Conservation (phyloP, 306 rosid genomes). For the Adenanthera pavonina region DNA sequence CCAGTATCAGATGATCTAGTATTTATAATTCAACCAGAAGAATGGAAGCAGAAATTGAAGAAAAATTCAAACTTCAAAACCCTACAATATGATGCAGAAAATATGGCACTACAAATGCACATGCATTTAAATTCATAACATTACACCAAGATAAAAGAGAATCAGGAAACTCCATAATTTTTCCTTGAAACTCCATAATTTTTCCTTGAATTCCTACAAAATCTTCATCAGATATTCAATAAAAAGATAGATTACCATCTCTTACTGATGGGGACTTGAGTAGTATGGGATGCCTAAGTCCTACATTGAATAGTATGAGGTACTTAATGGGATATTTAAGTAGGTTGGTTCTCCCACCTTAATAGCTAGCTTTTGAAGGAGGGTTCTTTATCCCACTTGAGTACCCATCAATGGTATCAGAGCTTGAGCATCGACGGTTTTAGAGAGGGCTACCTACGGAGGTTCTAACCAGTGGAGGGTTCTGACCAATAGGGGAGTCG, state of each 20-base stretch:
- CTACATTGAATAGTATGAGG: too few species aligned
- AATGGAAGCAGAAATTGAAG: background rate
- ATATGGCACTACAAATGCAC: background rate
- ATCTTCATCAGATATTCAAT: conserved; percentile 11
- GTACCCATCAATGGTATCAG: too few species aligned
- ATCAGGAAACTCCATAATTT: background rate
- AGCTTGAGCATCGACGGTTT: too few species aligned
- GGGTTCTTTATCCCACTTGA: too few species aligned
- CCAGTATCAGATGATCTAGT: conserved; percentile 10
- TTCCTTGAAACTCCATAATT: background rate
- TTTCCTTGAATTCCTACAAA: conserved; percentile 5
- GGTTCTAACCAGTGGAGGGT: too few species aligned
- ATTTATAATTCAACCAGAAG: background rate
- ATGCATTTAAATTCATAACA: background rate
- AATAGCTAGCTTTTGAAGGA: too few species aligned
- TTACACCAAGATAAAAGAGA: background rate
- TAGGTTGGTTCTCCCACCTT: too few species aligned
- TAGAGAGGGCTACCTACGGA: too few species aligned
- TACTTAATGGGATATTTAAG: too few species aligned
- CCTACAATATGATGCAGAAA: background rate
- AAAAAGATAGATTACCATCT: background rate
- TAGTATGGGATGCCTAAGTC: too few species aligned
- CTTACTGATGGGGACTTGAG: conserved; percentile 35
- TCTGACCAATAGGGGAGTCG: too few species aligned
- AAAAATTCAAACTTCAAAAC: background rate